phyloP scores from a whole-genome alignment of 768 basidiomycete genomes.

The Baorangia bicolor region DNA sequence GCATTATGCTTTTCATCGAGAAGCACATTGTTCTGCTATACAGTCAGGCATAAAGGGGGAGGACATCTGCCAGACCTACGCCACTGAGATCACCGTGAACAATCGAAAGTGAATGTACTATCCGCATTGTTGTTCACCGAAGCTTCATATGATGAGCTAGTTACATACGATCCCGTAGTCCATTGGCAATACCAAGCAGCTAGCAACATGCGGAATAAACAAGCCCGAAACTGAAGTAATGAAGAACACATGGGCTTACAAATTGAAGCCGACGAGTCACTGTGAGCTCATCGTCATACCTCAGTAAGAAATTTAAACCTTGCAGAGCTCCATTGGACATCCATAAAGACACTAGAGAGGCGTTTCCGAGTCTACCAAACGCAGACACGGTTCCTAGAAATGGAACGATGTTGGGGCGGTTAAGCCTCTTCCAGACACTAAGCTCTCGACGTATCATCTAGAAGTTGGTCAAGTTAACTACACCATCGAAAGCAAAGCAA shows the following conservation, averaged over 20 bases:
- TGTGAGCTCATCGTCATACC: not conserved
- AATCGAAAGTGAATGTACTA: slow-evolving; percentile 5
- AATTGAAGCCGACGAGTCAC: slow-evolving; percentile 1
- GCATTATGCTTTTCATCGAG: slow-evolving; percentile 1
- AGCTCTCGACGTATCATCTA: slow-evolving; percentile 16
- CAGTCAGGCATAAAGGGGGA: not conserved
- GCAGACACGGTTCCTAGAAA: slow-evolving; percentile 8
- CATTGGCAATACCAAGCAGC: not conserved
- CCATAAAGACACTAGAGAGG: slow-evolving; percentile 9
- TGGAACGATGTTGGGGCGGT: slow-evolving; percentile 11
- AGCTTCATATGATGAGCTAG: not conserved
- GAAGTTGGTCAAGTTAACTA: not conserved
- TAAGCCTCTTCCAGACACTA: slow-evolving; percentile 9
- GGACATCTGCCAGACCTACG: not conserved
- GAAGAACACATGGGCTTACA: not conserved
- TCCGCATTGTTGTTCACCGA: not conserved
- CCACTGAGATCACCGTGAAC: slow-evolving; percentile 9
- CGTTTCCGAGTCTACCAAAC: slow-evolving; percentile 6
- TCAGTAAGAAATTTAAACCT: slow-evolving; percentile 3
- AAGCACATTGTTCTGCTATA: slow-evolving; percentile 6
- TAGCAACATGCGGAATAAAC: not conserved
- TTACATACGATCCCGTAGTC: slow-evolving; percentile 1
- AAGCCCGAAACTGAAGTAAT: not conserved
- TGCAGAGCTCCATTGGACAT: slow-evolving; percentile 12
- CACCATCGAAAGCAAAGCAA: not conserved